A percentile compares a stretch with the other conserved stretches of the same genome.
Conservation (phyloP, 179 eudicot genomes). For the Amaranthus tricolor region DNA sequence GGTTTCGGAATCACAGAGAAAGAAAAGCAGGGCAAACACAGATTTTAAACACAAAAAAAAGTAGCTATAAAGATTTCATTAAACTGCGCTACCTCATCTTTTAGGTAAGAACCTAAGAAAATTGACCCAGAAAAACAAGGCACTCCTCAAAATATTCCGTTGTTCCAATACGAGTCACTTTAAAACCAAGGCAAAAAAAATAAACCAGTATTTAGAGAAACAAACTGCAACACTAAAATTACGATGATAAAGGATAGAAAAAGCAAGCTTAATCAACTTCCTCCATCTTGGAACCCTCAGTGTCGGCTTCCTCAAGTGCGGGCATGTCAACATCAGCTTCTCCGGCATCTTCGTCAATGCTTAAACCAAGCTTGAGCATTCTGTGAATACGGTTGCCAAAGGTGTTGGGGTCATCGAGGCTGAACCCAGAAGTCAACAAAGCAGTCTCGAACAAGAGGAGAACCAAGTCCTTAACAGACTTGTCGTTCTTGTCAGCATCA, state of each 20-base stretch:
- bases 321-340: constrained; percentile 74
- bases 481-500: constrained; percentile 84
- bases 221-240: not conserved
- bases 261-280: constrained; percentile 53
- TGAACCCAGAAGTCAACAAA: constrained; percentile 75
- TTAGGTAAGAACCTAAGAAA: not conserved
- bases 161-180: constrained; percentile 11
- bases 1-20: not conserved
- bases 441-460: constrained; percentile 71
- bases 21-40: not conserved
- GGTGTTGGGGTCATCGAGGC: constrained; percentile 86
- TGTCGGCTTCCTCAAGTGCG: constrained; percentile 56
- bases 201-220: constrained; percentile 5
- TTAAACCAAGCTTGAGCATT: constrained; percentile 83
- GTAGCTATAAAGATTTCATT: constrained; percentile 9
- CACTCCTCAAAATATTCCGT: constrained; percentile 10
- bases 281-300: constrained; percentile 82
- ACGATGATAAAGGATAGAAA: not conserved
- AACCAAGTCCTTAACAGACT: constrained; percentile 80
- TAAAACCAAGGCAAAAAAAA: not conserved
- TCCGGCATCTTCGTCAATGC: constrained; percentile 69
- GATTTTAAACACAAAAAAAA: constrained; percentile 2
- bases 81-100: not conserved
- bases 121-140: constrained; percentile 10
- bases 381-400: constrained; percentile 81